A percentile compares a stretch with the other conserved stretches of the same genome.
phyloP scores from a whole-genome alignment of 2,329 filamentous ascomycete species.

The Plenodomus biglobosus region DNA sequence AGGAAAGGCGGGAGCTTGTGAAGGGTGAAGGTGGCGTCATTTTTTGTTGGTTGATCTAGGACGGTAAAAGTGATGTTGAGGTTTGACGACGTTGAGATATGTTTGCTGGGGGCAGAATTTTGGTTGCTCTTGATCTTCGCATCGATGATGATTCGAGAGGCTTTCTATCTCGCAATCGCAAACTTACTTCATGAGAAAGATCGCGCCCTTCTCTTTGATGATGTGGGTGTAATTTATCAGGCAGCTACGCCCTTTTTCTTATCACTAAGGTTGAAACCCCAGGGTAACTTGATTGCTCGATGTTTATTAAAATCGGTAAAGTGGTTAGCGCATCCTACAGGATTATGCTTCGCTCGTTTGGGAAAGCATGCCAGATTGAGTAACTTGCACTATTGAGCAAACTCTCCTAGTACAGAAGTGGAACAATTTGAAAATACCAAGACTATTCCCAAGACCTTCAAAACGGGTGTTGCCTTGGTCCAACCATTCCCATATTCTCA shows the following conservation, averaged over 20 bases:
- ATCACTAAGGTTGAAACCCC: neutral
- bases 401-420: too few species aligned
- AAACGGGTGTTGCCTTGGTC: neutral
- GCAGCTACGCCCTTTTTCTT: too few species aligned
- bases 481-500: neutral
- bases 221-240: too few species aligned
- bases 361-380: neutral
- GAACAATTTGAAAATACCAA: neutral
- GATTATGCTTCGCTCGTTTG: neutral
- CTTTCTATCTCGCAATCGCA: too few species aligned
- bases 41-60: neutral
- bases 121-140: too few species aligned
- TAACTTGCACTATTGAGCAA: too few species aligned
- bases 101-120: neutral
- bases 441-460: neutral
- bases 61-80: neutral
- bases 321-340: neutral
- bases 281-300: neutral
- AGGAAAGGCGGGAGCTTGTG: constrained; percentile 25
- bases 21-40: constrained; percentile 14
- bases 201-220: neutral
- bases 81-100: neutral
- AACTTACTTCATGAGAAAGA: too few species aligned
- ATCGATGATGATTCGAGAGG: too few species aligned
- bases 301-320: neutral